These are phyloP conservation scores for Alternaria rosae DNA, from an alignment of 2,329 filamentous ascomycete genomes.

Conservation along the genomic window DNA sequence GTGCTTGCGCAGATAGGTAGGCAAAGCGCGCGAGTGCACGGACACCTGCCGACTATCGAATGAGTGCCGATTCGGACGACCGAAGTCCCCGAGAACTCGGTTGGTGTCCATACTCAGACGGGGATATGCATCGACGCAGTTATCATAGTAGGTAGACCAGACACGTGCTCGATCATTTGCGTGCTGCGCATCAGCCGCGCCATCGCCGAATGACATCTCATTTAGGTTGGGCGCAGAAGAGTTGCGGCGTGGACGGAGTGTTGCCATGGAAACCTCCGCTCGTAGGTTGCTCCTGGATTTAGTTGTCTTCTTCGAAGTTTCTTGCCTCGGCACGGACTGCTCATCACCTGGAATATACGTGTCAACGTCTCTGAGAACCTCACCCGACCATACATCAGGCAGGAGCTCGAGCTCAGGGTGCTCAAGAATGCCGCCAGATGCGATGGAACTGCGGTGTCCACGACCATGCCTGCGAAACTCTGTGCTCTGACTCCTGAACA, in stretches of 20 bases:
- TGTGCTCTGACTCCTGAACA: slow-evolving; percentile 52
- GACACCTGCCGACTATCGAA: slow-evolving; percentile 26
- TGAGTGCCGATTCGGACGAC: slow-evolving; percentile 21
- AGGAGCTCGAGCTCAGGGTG: slow-evolving; percentile 59
- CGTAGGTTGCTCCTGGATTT: slow-evolving; percentile 21
- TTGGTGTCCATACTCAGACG: slow-evolving; percentile 30
- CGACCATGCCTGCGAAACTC: slow-evolving; percentile 51
- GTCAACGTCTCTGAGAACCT: slow-evolving; percentile 1
- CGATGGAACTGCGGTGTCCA: slow-evolving; percentile 55
- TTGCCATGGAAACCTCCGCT: slow-evolving; percentile 32
- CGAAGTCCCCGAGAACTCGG: slow-evolving; percentile 24
- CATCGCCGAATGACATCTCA: slow-evolving; percentile 17
- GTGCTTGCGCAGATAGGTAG: slow-evolving; percentile 20
- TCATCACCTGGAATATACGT: not conserved
- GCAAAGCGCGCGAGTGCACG: slow-evolving; percentile 23
- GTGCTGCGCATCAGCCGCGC: slow-evolving; percentile 14
- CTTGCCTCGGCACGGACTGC: not conserved
- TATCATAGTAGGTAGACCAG: slow-evolving; percentile 48
- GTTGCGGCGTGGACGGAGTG: slow-evolving; percentile 32
- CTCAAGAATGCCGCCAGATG: slow-evolving; percentile 52
- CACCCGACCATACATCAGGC: slow-evolving; percentile 45
- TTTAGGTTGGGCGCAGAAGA: slow-evolving; percentile 32
- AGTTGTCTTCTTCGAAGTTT: slow-evolving; percentile 5
- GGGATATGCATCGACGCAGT: slow-evolving; percentile 40
- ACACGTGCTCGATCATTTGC: slow-evolving; percentile 35